Evolutionary conservation across 2,329 filamentous ascomycete species (phyloP), one percentile per base, ranked within the genome.

Genomic region (Periglandula ipomoeae): DNA sequence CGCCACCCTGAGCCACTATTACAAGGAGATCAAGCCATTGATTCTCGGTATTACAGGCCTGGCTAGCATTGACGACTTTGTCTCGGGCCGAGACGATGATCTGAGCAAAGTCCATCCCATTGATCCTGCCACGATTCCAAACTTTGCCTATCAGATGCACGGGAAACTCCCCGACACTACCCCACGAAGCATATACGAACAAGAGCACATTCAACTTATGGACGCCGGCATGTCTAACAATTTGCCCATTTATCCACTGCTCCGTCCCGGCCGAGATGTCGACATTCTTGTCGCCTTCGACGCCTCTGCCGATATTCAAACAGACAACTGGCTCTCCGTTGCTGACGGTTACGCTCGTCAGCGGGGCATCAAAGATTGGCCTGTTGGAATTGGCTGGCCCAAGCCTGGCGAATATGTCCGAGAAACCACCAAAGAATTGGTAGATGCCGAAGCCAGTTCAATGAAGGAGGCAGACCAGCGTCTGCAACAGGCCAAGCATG

Each of bases 221-320:
- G 93, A 98, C 65, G 90, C 93, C 2, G 93, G 93, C 45, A 98
- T 98, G 93, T 94, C 87, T 55, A 97, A 98, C 64, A 98, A 98
- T 61, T 74, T 98, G 8, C 93, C 93, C 2, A 90, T 97, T 38
- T 98, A 98, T 63, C 93, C 93, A 0, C 76, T 97, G 3, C 81
- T 98, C 17, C 82, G 93, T 10, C 89, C 89, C 0, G 91, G 90
- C 2, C 79, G 93, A 32, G 79, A 95, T 49, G 84, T 98, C 5
- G 93, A 98, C 58, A 77, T 98, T 39, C 72, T 97, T 41, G 79
- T 98, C 41, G 88, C 90, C 3, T 98, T 98, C 63, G 93, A 98
- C 64, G 89, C 89, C 3, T 95, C 88, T 1, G 90, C 90, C 19
- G 93, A 98, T 58, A 87, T 95, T 51, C 88, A 85, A 62, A 87